A percentile compares a stretch with the other conserved stretches of the same genome.
phyloP scores from a whole-genome alignment of 2,329 filamentous ascomycete species.

The Aspergillus novofumigatus region DNA sequence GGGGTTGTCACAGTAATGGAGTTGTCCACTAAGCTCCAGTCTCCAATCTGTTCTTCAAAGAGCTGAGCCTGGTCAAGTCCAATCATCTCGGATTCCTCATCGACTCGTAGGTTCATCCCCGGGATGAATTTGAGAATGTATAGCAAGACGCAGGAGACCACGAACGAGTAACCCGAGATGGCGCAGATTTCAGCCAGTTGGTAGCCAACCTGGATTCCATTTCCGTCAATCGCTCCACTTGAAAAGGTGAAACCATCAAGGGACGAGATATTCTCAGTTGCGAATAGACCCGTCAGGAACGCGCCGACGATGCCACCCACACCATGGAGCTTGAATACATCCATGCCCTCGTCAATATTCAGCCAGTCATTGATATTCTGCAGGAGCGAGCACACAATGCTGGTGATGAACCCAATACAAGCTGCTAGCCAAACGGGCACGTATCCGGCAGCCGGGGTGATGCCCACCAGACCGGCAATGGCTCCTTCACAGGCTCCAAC shows the following conservation, averaged over 20 bases:
- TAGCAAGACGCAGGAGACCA: conserved; percentile 50
- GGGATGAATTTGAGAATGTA: conserved; percentile 53
- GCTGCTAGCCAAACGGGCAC: conserved; percentile 52
- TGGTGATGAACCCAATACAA: conserved; percentile 54
- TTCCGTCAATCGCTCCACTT: conserved; percentile 52
- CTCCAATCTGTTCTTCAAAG: conserved; percentile 54
- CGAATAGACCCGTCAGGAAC: conserved; percentile 57
- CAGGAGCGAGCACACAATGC: conserved; percentile 46
- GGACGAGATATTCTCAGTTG: conserved; percentile 37
- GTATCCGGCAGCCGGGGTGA: conserved; percentile 54
- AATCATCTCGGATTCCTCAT: conserved; percentile 52
- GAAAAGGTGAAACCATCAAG: conserved; percentile 48
- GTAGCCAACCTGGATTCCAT: conserved; percentile 52
- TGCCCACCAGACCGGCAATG: conserved; percentile 58
- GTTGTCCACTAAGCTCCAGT: conserved; percentile 40
- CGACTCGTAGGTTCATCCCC: conserved; percentile 51
- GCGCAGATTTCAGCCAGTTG: conserved; percentile 55
- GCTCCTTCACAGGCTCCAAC: conserved; percentile 56
- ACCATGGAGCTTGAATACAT: conserved; percentile 58
- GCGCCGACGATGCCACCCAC: conserved; percentile 56
- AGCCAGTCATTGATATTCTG: conserved; percentile 53
- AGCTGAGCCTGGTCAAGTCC: conserved; percentile 55
- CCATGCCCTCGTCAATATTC: conserved; percentile 54
- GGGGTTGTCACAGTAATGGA: neutral
- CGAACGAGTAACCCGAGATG: conserved; percentile 52